phyloP scores from a whole-genome alignment of 2,329 filamentous ascomycete genomes.

The Fusarium zealandicum region DNA sequence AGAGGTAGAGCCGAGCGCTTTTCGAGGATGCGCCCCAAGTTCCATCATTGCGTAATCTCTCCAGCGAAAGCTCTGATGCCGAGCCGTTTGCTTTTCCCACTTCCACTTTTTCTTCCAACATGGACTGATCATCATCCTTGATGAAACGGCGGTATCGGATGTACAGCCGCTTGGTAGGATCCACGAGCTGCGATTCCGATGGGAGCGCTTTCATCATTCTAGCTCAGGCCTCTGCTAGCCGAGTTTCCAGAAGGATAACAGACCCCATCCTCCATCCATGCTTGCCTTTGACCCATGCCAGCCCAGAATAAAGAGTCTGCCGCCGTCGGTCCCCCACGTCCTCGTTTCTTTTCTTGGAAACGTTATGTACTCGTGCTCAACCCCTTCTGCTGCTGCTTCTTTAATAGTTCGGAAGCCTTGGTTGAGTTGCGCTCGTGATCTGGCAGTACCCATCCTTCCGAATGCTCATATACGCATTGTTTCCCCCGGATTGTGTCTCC shows the following conservation, averaged over 20 bases:
- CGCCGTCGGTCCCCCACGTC: slow-evolving; percentile 17
- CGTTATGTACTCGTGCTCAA: slow-evolving; percentile 14
- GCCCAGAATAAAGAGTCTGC: slow-evolving; percentile 8
- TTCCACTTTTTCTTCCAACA: not conserved
- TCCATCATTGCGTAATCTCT: slow-evolving; percentile 5
- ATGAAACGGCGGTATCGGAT: slow-evolving; percentile 3
- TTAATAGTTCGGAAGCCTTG: slow-evolving; percentile 2
- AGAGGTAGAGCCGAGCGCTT: not conserved
- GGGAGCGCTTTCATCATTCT: not conserved
- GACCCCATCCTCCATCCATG: slow-evolving; percentile 4
- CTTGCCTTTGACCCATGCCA: slow-evolving; percentile 19
- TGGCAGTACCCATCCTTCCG: slow-evolving; percentile 2
- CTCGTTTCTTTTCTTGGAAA: slow-evolving; percentile 19
- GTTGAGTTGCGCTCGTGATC: slow-evolving; percentile 13
- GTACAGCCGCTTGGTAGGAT: not conserved
- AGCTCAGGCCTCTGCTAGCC: slow-evolving; percentile 5
- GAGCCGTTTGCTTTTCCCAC: slow-evolving; percentile 2
- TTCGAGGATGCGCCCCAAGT: not conserved
- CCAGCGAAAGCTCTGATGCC: not conserved
- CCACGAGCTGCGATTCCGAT: slow-evolving; percentile 8
- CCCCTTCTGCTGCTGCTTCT: slow-evolving; percentile 6
- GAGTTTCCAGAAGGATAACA: slow-evolving; percentile 35
- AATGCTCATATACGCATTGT: not conserved
- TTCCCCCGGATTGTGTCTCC: slow-evolving; percentile 2
- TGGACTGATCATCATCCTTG: slow-evolving; percentile 5